phyloP scores from a whole-genome alignment of 345 rosid genomes.

The Eutrema japonicum region DNA sequence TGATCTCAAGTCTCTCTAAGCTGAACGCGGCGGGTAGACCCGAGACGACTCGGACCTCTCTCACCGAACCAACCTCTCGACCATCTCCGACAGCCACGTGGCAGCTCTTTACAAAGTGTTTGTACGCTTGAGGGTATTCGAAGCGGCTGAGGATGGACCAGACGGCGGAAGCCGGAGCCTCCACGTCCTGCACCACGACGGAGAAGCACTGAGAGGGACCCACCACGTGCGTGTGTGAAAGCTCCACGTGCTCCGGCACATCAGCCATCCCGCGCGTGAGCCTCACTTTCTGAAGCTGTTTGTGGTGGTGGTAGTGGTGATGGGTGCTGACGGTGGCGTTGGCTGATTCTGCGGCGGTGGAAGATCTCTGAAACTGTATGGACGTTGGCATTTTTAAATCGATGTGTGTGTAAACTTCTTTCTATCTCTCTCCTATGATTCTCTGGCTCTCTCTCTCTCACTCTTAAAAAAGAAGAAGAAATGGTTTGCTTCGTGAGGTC shows the following conservation, averaged over 20 bases:
- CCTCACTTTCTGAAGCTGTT: conserved; percentile 44
- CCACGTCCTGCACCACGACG: conserved; percentile 58
- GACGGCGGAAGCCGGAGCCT: conserved; percentile 65
- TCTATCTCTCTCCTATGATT: not conserved
- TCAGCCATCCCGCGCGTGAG: conserved; percentile 43
- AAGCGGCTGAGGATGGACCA: conserved; percentile 89
- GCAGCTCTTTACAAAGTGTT: conserved; percentile 79
- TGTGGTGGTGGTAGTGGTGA: conserved; percentile 30
- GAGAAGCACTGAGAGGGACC: conserved; percentile 73
- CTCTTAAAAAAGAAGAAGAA: not conserved
- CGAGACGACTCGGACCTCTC: conserved; percentile 78
- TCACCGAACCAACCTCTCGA: conserved; percentile 60
- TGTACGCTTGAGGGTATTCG: conserved; percentile 82
- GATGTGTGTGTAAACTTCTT: conserved; percentile 1
- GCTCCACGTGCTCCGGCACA: conserved; percentile 58
- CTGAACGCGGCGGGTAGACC: conserved; percentile 87
- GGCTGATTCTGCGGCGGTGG: conserved; percentile 34
- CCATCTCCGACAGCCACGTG: conserved; percentile 75
- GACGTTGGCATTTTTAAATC: conserved; percentile 65
- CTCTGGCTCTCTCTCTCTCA: conserved; percentile 16
- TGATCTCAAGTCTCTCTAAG: conserved; percentile 82
- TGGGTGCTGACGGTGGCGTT: conserved; percentile 26
- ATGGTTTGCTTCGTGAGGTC: conserved; percentile 31
- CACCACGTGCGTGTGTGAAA: conserved; percentile 55
- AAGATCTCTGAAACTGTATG: conserved; percentile 51